phyloP scores from a whole-genome alignment of 768 basidiomycete genomes.

The Pleurotus citrinopileatus region DNA sequence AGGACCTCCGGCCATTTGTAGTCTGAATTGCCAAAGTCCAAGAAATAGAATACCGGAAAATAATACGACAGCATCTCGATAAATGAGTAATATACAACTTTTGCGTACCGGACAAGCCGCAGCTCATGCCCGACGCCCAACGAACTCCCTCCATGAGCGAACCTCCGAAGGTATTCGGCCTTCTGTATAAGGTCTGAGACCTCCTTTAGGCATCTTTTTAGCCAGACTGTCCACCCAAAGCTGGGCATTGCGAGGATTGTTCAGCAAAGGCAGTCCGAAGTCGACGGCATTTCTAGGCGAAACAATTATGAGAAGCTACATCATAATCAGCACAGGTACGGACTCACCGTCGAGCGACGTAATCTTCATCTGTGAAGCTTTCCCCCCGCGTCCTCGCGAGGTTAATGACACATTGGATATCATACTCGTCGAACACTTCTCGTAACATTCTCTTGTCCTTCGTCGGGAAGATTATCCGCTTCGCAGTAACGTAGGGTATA shows the following conservation, averaged over 20 bases:
- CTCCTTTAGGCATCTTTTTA: slow-evolving; percentile 80
- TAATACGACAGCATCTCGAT: slow-evolving; percentile 3
- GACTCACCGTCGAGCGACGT: slow-evolving; percentile 85
- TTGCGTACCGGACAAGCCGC: not conserved
- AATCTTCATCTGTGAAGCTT: slow-evolving; percentile 86
- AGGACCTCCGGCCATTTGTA: slow-evolving; percentile 33
- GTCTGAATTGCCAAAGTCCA: not conserved
- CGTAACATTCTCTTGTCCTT: slow-evolving; percentile 94
- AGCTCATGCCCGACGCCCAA: slow-evolving; percentile 54
- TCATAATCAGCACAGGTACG: slow-evolving; percentile 10
- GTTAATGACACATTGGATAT: slow-evolving; percentile 94
- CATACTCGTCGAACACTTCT: slow-evolving; percentile 90
- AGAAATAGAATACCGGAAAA: not conserved
- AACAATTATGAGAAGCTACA: no score
- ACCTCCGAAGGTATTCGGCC: slow-evolving; percentile 91
- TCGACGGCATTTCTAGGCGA: slow-evolving; percentile 84
- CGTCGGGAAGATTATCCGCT: slow-evolving; percentile 94
- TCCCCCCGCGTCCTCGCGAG: slow-evolving; percentile 77
- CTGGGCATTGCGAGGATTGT: slow-evolving; percentile 85
- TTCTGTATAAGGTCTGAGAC: slow-evolving; percentile 75
- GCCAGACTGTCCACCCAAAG: slow-evolving; percentile 90
- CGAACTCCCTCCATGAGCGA: slow-evolving; percentile 87
- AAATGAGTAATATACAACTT: slow-evolving; percentile 6
- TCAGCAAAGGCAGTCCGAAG: slow-evolving; percentile 89
- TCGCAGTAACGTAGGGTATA: slow-evolving; percentile 73